phyloP scores from a whole-genome alignment of 2,329 filamentous ascomycete species.

The Blastomyces parvus region DNA sequence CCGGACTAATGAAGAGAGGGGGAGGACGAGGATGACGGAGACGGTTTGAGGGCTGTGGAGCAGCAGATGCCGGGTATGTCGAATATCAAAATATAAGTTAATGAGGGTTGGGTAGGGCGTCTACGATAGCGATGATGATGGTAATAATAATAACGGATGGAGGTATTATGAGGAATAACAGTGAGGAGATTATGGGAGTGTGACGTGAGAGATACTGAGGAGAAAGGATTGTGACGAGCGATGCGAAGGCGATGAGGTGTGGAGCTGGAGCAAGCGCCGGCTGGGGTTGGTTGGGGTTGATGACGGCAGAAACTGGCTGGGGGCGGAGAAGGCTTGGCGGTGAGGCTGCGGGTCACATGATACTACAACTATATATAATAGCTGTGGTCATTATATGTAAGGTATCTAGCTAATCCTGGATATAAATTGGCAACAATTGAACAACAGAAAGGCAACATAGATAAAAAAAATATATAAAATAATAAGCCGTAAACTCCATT shows the following conservation, averaged over 20 bases:
- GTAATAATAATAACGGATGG: not conserved
- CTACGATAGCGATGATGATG: not conserved
- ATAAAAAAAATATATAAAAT: not conserved
- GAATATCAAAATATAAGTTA: not conserved
- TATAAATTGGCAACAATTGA: not conserved
- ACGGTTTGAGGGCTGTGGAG: constrained; percentile 4
- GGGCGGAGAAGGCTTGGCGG: not conserved
- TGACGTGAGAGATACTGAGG: not conserved
- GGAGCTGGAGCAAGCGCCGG: not conserved
- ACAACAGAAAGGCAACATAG: not conserved
- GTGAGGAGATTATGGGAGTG: not conserved
- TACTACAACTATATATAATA: not conserved
- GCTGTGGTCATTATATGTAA: not conserved
- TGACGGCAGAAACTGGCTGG: not conserved
- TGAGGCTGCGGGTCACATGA: not conserved
- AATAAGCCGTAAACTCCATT: constrained; percentile 4
- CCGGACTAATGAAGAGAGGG: not conserved
- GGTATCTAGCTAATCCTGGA: constrained; percentile 4
- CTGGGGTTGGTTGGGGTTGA: not conserved
- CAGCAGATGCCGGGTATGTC: not conserved
- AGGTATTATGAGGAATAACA: not conserved
- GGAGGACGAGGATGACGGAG: not conserved
- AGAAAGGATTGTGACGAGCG: not conserved
- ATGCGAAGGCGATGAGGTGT: not conserved
- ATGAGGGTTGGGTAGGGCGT: not conserved